A percentile compares a stretch with the other conserved stretches of the same genome.
Evolutionary conservation across 106 monocot genomes (phyloP).

Genomic region (Apostasia shenzhenica): DNA sequence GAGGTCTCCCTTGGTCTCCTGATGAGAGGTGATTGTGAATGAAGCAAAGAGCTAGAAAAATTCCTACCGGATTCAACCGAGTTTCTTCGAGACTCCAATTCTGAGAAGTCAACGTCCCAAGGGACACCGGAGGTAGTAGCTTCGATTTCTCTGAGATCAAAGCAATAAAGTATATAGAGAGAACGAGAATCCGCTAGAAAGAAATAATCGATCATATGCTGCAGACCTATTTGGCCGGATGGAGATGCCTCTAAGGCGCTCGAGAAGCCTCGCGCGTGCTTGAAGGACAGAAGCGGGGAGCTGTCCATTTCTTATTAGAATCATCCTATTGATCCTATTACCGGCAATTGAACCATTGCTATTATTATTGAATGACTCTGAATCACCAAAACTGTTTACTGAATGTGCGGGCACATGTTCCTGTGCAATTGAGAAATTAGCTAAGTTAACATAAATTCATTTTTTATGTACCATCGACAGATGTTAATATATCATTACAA

Average conservation of each 20-base stretch:
- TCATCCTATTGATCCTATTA: conserved; percentile 12
- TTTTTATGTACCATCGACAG: too few relatives aligned
- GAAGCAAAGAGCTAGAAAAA: too few relatives aligned
- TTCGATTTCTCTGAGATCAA: neutral
- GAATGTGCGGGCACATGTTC: conserved; percentile 10
- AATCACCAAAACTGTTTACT: conserved; percentile 9
- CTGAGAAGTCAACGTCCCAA: neutral
- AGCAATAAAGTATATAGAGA: conserved; percentile 3
- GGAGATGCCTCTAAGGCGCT: conserved; percentile 64
- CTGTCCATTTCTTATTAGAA: conserved; percentile 18
- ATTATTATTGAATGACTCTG: conserved; percentile 6
- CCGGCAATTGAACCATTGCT: conserved; percentile 9
- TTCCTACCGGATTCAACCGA: neutral
- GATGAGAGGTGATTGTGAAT: too few relatives aligned
- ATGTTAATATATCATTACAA: too few relatives aligned
- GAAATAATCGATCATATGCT: neutral
- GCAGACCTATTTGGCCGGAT: conserved; percentile 42
- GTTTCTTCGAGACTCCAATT: neutral
- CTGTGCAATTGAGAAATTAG: conserved; percentile 9
- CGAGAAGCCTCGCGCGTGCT: conserved; percentile 65
- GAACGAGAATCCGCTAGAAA: neutral
- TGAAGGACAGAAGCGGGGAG: conserved; percentile 58
- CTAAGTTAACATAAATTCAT: too few relatives aligned
- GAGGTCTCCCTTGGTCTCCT: neutral
- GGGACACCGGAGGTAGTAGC: neutral